Percentiles rank a stretch among this genome's conserved stretches.
Conservation (phyloP, 208 protist genomes). For the Spongospora subterranea region DNA sequence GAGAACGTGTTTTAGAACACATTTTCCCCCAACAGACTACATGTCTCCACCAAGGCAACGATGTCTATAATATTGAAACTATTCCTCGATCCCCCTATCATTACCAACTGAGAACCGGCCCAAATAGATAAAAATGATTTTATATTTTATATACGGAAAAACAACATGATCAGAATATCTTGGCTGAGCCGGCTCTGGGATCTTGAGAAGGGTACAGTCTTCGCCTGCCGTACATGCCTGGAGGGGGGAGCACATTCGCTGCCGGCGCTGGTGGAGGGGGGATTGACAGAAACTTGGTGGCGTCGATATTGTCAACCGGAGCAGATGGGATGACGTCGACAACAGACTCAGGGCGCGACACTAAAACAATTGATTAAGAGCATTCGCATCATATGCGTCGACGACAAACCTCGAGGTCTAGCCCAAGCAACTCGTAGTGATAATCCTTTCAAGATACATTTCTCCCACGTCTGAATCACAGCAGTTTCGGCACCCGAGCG, state of each 20-base stretch:
- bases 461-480: not conserved
- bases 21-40: not conserved
- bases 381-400: not conserved
- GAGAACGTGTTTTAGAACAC: not conserved
- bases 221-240: not conserved
- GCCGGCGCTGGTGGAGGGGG: not conserved
- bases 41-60: not conserved
- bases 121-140: not conserved
- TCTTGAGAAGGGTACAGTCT: slow-evolving; percentile 45
- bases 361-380: no score
- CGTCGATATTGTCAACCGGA: not conserved
- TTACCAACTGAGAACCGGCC: not conserved
- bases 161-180: not conserved
- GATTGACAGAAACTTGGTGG: not conserved
- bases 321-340: not conserved
- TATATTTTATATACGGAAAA: not conserved
- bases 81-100: not conserved
- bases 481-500: slow-evolving; percentile 7
- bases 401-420: slow-evolving; percentile 9
- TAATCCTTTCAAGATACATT: slow-evolving; percentile 20
- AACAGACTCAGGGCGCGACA: no score
- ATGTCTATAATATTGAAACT: not conserved
- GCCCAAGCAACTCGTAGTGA: slow-evolving; percentile 15
- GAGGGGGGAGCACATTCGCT: not conserved
- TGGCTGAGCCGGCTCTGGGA: slow-evolving; percentile 14